Conservation (phyloP, 495 filamentous ascomycete species). For the Aspergillus egyptiacus region DNA sequence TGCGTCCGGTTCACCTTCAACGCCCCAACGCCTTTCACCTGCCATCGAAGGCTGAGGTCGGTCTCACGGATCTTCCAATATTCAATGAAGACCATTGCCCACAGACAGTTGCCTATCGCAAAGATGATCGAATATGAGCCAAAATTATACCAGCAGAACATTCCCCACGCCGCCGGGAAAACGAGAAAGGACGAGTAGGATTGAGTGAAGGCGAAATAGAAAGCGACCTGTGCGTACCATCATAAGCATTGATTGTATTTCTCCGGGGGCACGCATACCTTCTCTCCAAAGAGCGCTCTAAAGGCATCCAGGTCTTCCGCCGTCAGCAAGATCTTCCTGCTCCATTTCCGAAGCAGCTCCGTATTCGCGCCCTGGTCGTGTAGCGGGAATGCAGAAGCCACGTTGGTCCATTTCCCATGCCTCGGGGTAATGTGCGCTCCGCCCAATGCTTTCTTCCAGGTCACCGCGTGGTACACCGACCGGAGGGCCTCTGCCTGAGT, state of each 20-base stretch:
- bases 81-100: conserved; percentile 86
- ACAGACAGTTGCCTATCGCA: conserved; percentile 67
- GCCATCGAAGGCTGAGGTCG: conserved; percentile 88
- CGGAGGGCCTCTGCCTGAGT: conserved; percentile 88
- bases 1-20: conserved; percentile 73
- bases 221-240: too few relatives aligned
- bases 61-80: conserved; percentile 94
- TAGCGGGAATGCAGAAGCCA: conserved; percentile 81
- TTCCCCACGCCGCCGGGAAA: conserved; percentile 73
- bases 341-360: conserved; percentile 80
- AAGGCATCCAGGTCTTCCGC: conserved; percentile 73
- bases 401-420: conserved; percentile 72
- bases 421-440: conserved; percentile 84
- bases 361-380: conserved; percentile 85
- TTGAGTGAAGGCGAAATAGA: conserved; percentile 93
- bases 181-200: conserved; percentile 82
- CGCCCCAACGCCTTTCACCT: conserved; percentile 72
- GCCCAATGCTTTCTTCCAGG: conserved; percentile 69
- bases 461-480: conserved; percentile 80
- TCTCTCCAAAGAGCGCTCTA: conserved; percentile 80
- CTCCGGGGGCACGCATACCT: too few relatives aligned
- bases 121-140: conserved; percentile 80
- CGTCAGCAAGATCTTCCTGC: conserved; percentile 63
- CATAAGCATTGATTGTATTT: too few relatives aligned
- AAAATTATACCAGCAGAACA: conserved; percentile 67